phyloP scores from a whole-genome alignment of 768 basidiomycete genomes.

The Boletus eberwhitei region DNA sequence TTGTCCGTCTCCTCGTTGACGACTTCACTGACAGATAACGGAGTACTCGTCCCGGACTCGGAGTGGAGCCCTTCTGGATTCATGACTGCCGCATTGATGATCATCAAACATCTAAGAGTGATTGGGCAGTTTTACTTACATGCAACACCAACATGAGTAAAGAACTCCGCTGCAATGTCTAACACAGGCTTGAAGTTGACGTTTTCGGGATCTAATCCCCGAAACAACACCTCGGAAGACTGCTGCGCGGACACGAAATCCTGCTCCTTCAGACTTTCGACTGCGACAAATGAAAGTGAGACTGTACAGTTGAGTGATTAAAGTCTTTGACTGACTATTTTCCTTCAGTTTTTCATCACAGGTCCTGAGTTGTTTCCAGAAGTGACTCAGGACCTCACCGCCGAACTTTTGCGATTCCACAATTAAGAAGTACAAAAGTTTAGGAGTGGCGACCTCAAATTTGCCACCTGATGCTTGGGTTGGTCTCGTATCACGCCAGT shows the following conservation, averaged over 20 bases:
- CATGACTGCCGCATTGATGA: background rate
- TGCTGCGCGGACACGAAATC: too few species aligned
- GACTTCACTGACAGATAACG: background rate
- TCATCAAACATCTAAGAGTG: background rate
- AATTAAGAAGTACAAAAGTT: too few species aligned
- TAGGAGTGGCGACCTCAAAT: too few species aligned
- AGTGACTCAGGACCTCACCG: too few species aligned
- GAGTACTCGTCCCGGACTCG: background rate
- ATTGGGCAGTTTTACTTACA: background rate
- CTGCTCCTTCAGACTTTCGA: background rate
- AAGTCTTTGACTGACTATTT: too few species aligned
- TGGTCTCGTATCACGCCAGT: too few species aligned
- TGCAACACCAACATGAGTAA: conserved; percentile 3
- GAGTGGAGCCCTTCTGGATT: background rate
- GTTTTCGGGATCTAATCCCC: too few species aligned
- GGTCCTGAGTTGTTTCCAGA: too few species aligned
- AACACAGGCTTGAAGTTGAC: background rate
- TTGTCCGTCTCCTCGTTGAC: background rate
- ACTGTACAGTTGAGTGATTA: background rate
- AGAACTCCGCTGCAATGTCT: background rate
- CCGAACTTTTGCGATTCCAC: too few species aligned
- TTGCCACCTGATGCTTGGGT: too few species aligned
- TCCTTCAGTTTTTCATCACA: too few species aligned
- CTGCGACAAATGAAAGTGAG: background rate
- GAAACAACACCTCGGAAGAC: too few species aligned